These are phyloP conservation scores for Fusarium sp. DNA, from an alignment of 2,329 filamentous ascomycete genomes.

Conservation along the genomic window DNA sequence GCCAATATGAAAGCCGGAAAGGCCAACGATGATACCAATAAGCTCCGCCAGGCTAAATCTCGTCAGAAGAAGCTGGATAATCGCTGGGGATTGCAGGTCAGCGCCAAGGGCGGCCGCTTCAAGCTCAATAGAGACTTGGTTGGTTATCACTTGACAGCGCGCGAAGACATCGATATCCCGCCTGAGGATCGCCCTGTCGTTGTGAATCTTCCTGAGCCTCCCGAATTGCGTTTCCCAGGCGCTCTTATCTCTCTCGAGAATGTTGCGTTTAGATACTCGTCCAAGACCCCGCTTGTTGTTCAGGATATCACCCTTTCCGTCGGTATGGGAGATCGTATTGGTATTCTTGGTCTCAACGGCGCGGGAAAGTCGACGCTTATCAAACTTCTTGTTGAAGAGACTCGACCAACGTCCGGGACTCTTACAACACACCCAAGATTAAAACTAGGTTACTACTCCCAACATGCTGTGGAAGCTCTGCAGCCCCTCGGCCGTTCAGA, in stretches of 20 bases:
- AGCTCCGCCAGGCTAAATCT: slow-evolving; percentile 86
- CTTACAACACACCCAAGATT: slow-evolving; percentile 76
- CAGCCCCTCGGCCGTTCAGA: slow-evolving; percentile 65
- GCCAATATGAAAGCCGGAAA: slow-evolving; percentile 81
- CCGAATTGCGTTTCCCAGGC: slow-evolving; percentile 80
- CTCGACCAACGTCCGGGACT: slow-evolving; percentile 70
- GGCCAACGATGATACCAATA: slow-evolving; percentile 84
- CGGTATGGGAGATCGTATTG: slow-evolving; percentile 79
- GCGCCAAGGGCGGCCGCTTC: slow-evolving; percentile 78
- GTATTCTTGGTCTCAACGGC: slow-evolving; percentile 83
- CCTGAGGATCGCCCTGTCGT: slow-evolving; percentile 70
- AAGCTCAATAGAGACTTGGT: slow-evolving; percentile 81
- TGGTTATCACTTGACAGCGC: slow-evolving; percentile 70
- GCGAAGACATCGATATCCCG: slow-evolving; percentile 80
- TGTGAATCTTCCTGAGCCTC: slow-evolving; percentile 71
- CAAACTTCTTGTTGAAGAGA: slow-evolving; percentile 73
- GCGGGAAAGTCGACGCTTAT: slow-evolving; percentile 85
- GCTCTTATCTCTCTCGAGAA: slow-evolving; percentile 79
- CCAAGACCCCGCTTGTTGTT: slow-evolving; percentile 60
- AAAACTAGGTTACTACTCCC: slow-evolving; percentile 81
- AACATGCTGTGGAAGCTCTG: slow-evolving; percentile 80
- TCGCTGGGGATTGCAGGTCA: slow-evolving; percentile 81
- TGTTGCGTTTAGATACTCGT: slow-evolving; percentile 73
- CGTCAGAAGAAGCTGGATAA: slow-evolving; percentile 88
- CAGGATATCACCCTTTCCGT: slow-evolving; percentile 76